These are phyloP conservation scores for Aspergillus mulundensis DNA, from an alignment of 495 filamentous ascomycete species.

Conservation along the genomic window DNA sequence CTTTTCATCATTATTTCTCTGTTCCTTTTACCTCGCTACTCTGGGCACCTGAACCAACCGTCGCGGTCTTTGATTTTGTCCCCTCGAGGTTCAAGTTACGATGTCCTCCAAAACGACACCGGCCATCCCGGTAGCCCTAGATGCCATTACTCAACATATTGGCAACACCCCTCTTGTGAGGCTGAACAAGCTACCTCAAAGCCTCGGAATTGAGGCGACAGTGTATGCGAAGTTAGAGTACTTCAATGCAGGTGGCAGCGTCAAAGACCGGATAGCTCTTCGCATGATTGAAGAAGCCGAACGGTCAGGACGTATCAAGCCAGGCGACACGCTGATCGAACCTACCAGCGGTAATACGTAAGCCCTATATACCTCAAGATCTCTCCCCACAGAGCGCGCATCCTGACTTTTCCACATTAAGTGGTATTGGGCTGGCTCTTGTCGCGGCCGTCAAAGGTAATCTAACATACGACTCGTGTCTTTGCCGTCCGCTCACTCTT, in stretches of 20 bases:
- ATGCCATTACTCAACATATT: constrained; percentile 65
- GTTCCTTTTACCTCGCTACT: not conserved
- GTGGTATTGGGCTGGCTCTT: constrained; percentile 89
- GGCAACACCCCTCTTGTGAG: constrained; percentile 93
- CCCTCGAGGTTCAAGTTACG: not conserved
- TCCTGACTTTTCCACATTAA: constrained; percentile 28
- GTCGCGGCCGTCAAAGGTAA: constrained; percentile 88
- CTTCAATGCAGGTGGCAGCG: constrained; percentile 96
- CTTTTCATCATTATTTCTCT: not conserved
- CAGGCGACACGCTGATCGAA: constrained; percentile 95
- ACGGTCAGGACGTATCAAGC: constrained; percentile 85
- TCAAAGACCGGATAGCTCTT: constrained; percentile 95
- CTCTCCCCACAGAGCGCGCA: not conserved
- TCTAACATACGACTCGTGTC: not conserved
- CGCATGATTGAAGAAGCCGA: constrained; percentile 99
- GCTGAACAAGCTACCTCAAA: constrained; percentile 86
- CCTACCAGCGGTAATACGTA: constrained; percentile 96
- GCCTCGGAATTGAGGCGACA: constrained; percentile 79
- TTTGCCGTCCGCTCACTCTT: not conserved
- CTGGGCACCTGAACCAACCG: no score
- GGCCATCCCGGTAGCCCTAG: constrained; percentile 52
- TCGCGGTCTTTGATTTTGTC: not conserved
- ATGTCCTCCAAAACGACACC: constrained; percentile 51
- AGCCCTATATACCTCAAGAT: constrained; percentile 19
- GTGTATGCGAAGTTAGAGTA: constrained; percentile 95